phyloP scores from a whole-genome alignment of 169 alveolate genomes.

The Eimeria falciformis region DNA sequence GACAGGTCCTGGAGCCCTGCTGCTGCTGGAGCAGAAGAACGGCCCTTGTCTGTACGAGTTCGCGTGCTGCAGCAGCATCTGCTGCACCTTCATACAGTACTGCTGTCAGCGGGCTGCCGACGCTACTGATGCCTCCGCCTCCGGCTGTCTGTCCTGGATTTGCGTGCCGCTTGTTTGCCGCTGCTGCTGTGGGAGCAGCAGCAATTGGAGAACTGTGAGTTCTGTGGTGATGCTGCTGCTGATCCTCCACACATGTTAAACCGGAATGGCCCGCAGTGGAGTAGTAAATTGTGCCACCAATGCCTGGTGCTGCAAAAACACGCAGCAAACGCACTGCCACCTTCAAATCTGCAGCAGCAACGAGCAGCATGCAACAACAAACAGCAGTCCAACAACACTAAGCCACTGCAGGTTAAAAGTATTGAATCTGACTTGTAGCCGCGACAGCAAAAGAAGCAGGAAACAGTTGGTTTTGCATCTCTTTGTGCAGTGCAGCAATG shows the following conservation, averaged over 20 bases:
- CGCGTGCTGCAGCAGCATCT: conserved; percentile 60
- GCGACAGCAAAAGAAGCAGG: conserved; percentile 49
- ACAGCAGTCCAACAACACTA: too few species aligned
- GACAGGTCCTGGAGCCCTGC: background rate
- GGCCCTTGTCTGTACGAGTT: conserved; percentile 59
- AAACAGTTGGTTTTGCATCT: conserved; percentile 44
- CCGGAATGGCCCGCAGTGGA: background rate
- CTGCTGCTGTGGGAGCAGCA: too few species aligned
- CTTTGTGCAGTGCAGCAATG: conserved; percentile 44
- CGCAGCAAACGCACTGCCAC: background rate
- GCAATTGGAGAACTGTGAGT: too few species aligned
- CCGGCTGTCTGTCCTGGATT: too few species aligned
- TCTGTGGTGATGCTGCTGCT: background rate
- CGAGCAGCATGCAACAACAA: too few species aligned
- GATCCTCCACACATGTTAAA: background rate
- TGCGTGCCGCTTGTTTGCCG: too few species aligned
- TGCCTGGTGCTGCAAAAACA: conserved; percentile 53
- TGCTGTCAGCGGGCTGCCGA: background rate
- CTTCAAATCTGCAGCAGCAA: too few species aligned
- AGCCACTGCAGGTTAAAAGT: too few species aligned
- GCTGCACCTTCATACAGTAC: conserved; percentile 55
- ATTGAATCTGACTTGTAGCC: conserved; percentile 36
- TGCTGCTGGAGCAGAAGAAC: conserved; percentile 30
- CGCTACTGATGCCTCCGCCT: background rate
- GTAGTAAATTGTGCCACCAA: conserved; percentile 12